phyloP scores from a whole-genome alignment of 2,329 filamentous ascomycete species.

The Colletotrichum sp. region DNA sequence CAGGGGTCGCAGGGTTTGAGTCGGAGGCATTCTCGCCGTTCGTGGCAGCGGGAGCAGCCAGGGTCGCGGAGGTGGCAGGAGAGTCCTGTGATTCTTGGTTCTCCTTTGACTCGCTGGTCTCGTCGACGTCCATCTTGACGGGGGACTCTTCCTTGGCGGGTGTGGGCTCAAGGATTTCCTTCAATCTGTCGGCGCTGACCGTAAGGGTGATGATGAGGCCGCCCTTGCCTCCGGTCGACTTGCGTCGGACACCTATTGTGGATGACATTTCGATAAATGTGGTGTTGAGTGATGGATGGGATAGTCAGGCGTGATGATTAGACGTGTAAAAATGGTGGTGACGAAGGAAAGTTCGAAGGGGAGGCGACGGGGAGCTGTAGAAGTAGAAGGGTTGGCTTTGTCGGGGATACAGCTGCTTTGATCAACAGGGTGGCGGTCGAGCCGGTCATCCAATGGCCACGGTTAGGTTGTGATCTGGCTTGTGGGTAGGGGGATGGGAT shows the following conservation, averaged over 20 bases:
- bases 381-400: slow-evolving; percentile 12
- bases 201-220: slow-evolving; percentile 56
- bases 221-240: slow-evolving; percentile 25
- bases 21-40: slow-evolving; percentile 63
- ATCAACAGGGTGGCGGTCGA: slow-evolving; percentile 20
- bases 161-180: slow-evolving; percentile 51
- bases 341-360: not conserved
- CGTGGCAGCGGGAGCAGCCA: slow-evolving; percentile 43
- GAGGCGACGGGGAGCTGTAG: not conserved
- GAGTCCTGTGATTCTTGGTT: slow-evolving; percentile 47
- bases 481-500: slow-evolving; percentile 7
- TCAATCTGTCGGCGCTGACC: slow-evolving; percentile 54
- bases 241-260: slow-evolving; percentile 18
- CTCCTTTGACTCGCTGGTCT: slow-evolving; percentile 32
- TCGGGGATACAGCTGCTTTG: slow-evolving; percentile 14
- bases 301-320: not conserved
- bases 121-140: slow-evolving; percentile 35
- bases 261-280: slow-evolving; percentile 17
- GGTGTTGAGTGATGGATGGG: not conserved
- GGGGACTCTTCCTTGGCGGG: slow-evolving; percentile 49
- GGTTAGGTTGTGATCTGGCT: slow-evolving; percentile 8
- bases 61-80: slow-evolving; percentile 45
- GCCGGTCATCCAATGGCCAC: slow-evolving; percentile 18
- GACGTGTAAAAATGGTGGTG: not conserved
- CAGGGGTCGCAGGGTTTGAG: slow-evolving; percentile 65